Conservation (phyloP, 129 eudicot genomes). For the Smallanthus sonchifolius region DNA sequence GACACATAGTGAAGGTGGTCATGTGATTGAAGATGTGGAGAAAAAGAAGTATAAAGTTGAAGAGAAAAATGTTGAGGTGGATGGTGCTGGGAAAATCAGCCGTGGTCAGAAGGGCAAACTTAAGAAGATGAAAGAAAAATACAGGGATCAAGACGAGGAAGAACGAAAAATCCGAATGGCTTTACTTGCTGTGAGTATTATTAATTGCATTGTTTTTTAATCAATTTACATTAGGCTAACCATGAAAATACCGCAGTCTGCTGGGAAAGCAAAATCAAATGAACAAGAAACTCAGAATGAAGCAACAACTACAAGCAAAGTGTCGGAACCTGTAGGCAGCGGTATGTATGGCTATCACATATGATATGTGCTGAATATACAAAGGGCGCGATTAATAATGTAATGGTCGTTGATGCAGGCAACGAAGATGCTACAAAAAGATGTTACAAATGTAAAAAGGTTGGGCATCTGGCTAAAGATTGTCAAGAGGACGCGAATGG, state of each 20-base stretch:
- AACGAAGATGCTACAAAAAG: conserved; percentile 52
- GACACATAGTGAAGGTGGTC: conserved; percentile 34
- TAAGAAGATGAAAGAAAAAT: conserved; percentile 95
- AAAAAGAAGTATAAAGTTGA: conserved; percentile 19
- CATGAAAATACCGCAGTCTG: conserved; percentile 47
- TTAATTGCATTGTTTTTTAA: conserved; percentile 8
- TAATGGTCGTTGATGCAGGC: conserved; percentile 22
- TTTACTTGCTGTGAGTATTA: conserved; percentile 75
- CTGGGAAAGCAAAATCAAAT: conserved; percentile 65
- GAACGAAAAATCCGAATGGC: conserved; percentile 85
- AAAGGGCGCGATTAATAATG: not conserved
- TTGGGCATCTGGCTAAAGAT: conserved; percentile 79
- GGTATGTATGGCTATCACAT: conserved; percentile 41
- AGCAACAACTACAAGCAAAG: conserved; percentile 29
- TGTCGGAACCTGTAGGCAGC: conserved; percentile 24
- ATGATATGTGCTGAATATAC: not conserved
- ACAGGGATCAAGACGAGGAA: conserved; percentile 96
- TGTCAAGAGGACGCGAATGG: conserved; percentile 50
- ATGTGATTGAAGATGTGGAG: conserved; percentile 28
- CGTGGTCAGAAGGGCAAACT: conserved; percentile 93
- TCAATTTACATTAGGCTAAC: conserved; percentile 9
- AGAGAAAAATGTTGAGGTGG: conserved; percentile 42
- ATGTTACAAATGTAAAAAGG: conserved; percentile 89
- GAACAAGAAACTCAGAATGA: conserved; percentile 32
- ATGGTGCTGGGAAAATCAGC: conserved; percentile 56